Percentiles rank a stretch among this genome's conserved stretches.
These are phyloP conservation scores for Cercophora newfieldiana DNA, from an alignment of 495 filamentous ascomycete species.

Conservation along the genomic window DNA sequence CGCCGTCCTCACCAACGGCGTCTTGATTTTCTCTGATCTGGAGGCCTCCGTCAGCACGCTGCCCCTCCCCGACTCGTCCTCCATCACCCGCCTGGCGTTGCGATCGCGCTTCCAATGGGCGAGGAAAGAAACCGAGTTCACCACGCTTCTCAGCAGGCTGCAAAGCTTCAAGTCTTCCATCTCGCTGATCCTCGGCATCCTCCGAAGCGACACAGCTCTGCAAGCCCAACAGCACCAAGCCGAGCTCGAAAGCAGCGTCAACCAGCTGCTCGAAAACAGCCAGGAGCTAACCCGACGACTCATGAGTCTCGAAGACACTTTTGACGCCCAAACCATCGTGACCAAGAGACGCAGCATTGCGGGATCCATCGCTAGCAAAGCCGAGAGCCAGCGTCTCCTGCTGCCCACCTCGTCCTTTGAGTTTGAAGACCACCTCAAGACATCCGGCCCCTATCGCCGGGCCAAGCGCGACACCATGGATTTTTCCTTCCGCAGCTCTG, in stretches of 20 bases:
- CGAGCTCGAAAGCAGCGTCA: slow-evolving; percentile 16
- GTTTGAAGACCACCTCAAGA: slow-evolving; percentile 26
- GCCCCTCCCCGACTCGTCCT: not conserved
- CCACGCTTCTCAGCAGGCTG: slow-evolving; percentile 13
- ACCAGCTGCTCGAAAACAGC: slow-evolving; percentile 16
- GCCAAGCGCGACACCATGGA: slow-evolving; percentile 25
- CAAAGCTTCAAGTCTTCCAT: slow-evolving; percentile 26
- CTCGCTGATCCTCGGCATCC: slow-evolving; percentile 18
- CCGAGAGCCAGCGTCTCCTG: not conserved
- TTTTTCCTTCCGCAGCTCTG: slow-evolving; percentile 26
- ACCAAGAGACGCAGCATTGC: slow-evolving; percentile 1
- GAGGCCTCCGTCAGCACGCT: slow-evolving; percentile 18
- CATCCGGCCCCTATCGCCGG: slow-evolving; percentile 25
- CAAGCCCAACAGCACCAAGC: slow-evolving; percentile 14
- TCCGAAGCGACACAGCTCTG: slow-evolving; percentile 21
- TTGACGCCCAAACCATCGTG: slow-evolving; percentile 14
- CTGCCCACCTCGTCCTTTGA: not conserved
- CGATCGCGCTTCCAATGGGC: slow-evolving; percentile 23
- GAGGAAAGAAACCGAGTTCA: slow-evolving; percentile 19
- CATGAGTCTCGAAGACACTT: slow-evolving; percentile 19
- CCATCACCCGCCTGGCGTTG: not conserved
- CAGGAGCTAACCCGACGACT: slow-evolving; percentile 16
- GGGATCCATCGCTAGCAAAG: not conserved
- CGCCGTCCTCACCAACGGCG: slow-evolving; percentile 27
- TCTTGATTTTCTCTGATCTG: slow-evolving; percentile 31